phyloP scores from a whole-genome alignment of 2,329 filamentous ascomycete genomes.

The Colletotrichum acutatum region DNA sequence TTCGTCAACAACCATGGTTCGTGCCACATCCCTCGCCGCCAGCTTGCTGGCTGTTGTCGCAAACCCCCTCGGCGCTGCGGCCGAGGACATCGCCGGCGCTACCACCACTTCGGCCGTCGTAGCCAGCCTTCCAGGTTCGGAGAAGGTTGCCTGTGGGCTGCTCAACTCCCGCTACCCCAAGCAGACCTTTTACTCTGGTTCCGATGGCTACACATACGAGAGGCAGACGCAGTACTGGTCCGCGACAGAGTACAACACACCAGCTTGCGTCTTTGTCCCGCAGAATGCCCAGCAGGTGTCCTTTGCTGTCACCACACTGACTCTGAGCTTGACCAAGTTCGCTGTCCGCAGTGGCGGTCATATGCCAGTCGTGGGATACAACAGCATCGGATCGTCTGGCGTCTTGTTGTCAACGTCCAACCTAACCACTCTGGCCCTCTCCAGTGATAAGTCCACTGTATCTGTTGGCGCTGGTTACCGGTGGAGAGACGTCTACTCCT shows the following conservation, averaged over 20 bases:
- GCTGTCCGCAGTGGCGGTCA: conserved; percentile 44
- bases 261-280: conserved; percentile 43
- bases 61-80: neutral
- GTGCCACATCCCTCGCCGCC: neutral
- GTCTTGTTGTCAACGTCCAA: conserved; percentile 50
- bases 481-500: conserved; percentile 45
- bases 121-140: neutral
- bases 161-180: conserved; percentile 4
- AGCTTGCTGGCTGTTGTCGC: conserved; percentile 14
- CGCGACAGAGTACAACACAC: conserved; percentile 15
- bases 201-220: conserved; percentile 21
- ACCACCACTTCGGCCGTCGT: neutral
- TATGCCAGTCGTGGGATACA: conserved; percentile 42
- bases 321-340: conserved; percentile 37
- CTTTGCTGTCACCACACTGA: conserved; percentile 39
- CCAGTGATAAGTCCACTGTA: conserved; percentile 42
- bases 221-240: conserved; percentile 29
- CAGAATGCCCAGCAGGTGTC: conserved; percentile 38
- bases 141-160: conserved; percentile 6
- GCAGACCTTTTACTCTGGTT: conserved; percentile 8
- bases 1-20: conserved; percentile 1
- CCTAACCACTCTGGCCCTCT: conserved; percentile 44
- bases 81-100: neutral
- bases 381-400: conserved; percentile 41
- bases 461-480: conserved; percentile 45